Percentiles rank a stretch among this genome's conserved stretches.
phyloP scores from a whole-genome alignment of 163 green algal species.

The Volvox carteri region DNA sequence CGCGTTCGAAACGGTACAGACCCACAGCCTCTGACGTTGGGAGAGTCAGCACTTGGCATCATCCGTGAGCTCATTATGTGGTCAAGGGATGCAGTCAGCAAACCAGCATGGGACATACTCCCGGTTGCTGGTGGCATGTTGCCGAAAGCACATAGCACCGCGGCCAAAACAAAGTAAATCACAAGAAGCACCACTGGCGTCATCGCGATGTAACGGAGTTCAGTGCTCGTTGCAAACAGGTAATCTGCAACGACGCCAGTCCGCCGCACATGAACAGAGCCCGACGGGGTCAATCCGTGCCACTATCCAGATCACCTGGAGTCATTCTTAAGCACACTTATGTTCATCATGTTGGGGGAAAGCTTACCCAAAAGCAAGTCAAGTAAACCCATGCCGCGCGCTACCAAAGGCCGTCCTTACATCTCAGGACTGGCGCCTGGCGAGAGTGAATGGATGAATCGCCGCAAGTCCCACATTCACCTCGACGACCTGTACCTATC shows the following conservation, averaged over 20 bases:
- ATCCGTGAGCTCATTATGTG: no score
- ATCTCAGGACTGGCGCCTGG: constrained; percentile 20
- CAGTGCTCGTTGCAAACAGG: neutral
- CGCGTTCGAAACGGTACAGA: neutral
- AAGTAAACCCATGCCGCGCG: neutral
- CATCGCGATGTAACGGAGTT: neutral
- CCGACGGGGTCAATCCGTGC: neutral
- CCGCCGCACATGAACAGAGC: neutral
- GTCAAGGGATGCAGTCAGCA: no score
- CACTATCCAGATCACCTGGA: no score
- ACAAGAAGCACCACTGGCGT: neutral
- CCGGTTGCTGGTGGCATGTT: neutral
- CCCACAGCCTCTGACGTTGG: neutral
- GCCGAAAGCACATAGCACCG: neutral
- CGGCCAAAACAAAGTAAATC: neutral
- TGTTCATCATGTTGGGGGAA: neutral
- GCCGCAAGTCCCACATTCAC: constrained; percentile 8
- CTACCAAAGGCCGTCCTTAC: constrained; percentile 12
- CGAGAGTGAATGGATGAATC: constrained; percentile 38
- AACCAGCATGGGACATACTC: no score
- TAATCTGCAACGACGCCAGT: neutral
- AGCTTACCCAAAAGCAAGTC: neutral
- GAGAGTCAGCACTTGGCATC: no score
- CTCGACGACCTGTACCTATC: constrained; percentile 15
- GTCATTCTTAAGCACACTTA: no score